Conservation (phyloP, 495 filamentous ascomycete genomes). For the Aspergillus carlsbadensis region DNA sequence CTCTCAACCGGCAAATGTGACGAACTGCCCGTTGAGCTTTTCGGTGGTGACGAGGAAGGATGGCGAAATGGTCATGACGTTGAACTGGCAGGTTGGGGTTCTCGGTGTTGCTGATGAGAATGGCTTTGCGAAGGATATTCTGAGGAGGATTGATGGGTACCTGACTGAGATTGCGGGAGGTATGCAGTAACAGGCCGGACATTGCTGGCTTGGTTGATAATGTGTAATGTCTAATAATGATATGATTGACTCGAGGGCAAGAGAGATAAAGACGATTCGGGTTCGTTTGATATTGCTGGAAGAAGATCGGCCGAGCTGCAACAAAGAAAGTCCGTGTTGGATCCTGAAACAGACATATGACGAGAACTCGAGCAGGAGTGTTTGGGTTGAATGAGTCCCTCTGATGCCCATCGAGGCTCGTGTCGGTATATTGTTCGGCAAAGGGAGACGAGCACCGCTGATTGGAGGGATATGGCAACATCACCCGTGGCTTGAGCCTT, state of each 20-base stretch:
- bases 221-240: no score
- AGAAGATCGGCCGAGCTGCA: no score
- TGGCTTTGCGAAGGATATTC: conserved; percentile 8
- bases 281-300: no score
- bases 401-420: conserved; percentile 28
- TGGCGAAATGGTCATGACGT: conserved; percentile 20
- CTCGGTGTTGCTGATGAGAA: conserved; percentile 17
- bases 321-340: no score
- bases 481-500: no score
- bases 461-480: no score
- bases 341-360: no score
- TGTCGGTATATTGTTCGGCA: conserved; percentile 35
- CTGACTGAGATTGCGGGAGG: not conserved
- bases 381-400: conserved; percentile 30
- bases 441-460: conserved; percentile 27
- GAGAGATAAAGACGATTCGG: no score
- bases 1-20: conserved; percentile 20
- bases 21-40: conserved; percentile 15
- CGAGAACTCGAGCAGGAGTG: conserved; percentile 22
- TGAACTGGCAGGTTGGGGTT: conserved; percentile 23
- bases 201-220: no score
- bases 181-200: not conserved
- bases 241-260: no score
- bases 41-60: conserved; percentile 15
- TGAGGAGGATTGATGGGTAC: conserved; percentile 4